Evolutionary conservation across 2,329 filamentous ascomycete species (phyloP).

Genomic region (Rugonectria rugulosa): DNA sequence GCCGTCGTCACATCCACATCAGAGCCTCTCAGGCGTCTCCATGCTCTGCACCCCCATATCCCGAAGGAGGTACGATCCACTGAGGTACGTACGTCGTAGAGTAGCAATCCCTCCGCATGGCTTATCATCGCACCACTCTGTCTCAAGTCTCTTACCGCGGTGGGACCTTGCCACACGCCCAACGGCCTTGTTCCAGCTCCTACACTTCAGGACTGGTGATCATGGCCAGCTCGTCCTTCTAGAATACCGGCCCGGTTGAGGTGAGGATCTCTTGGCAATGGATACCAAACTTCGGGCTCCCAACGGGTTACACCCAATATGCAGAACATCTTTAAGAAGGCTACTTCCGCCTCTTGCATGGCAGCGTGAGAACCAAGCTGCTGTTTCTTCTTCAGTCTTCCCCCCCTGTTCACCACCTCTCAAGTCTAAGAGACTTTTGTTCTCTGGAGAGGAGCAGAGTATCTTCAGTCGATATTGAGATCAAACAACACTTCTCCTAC

Average conservation of each 20-base stretch:
- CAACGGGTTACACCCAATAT: conserved; percentile 9
- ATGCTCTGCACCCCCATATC: not conserved
- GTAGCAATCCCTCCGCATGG: conserved; percentile 9
- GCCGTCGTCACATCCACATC: not conserved
- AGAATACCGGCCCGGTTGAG: conserved; percentile 35
- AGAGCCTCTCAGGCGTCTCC: not conserved
- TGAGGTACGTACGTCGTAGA: not conserved
- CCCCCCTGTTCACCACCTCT: conserved; percentile 18
- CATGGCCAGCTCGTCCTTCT: conserved; percentile 25
- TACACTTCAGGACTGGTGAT: conserved; percentile 20
- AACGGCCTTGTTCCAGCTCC: conserved; percentile 16
- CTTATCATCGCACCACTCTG: conserved; percentile 36
- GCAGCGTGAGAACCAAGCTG: conserved; percentile 27
- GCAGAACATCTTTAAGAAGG: conserved; percentile 31
- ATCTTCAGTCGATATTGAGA: not conserved
- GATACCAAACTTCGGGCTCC: not conserved
- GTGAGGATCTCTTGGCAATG: conserved; percentile 9
- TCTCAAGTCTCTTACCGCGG: conserved; percentile 23
- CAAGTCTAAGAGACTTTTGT: conserved; percentile 5
- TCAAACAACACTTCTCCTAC: conserved; percentile 2
- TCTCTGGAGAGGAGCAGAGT: conserved; percentile 4
- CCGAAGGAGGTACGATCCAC: conserved; percentile 3
- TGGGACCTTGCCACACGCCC: conserved; percentile 27
- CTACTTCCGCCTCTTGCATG: conserved; percentile 5
- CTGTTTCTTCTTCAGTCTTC: conserved; percentile 29